A percentile compares a stretch with the other conserved stretches of the same genome.
These are phyloP conservation scores for Aspergillus pseudoglaucus DNA, from an alignment of 2,329 filamentous ascomycete genomes.

Conservation along the genomic window DNA sequence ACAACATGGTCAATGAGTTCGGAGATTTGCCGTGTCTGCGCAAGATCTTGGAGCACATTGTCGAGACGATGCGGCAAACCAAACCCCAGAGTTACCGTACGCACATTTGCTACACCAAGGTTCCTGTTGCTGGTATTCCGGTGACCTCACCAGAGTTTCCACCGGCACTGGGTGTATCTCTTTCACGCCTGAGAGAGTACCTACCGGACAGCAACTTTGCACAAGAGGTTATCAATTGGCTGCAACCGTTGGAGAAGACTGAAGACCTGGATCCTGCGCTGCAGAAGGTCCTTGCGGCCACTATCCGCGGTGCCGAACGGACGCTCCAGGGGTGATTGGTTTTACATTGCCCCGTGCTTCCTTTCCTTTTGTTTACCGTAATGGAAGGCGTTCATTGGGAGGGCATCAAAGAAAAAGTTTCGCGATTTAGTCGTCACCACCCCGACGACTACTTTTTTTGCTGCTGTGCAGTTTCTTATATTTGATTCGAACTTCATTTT, in stretches of 20 bases:
- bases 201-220: conserved; percentile 38
- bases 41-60: conserved; percentile 66
- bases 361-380: conserved; percentile 6
- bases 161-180: conserved; percentile 57
- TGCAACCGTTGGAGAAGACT: conserved; percentile 41
- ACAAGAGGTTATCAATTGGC: conserved; percentile 42
- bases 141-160: conserved; percentile 65
- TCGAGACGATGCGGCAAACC: conserved; percentile 53
- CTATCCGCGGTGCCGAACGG: conserved; percentile 29
- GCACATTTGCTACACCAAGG: conserved; percentile 63
- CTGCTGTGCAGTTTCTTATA: conserved; percentile 55
- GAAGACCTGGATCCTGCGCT: conserved; percentile 49
- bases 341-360: conserved; percentile 5
- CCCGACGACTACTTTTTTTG: conserved; percentile 53
- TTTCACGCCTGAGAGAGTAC: conserved; percentile 56
- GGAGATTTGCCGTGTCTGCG: conserved; percentile 56
- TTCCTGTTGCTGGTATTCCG: conserved; percentile 62
- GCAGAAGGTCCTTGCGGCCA: conserved; percentile 44
- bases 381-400: conserved; percentile 20
- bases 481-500: conserved; percentile 52
- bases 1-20: conserved; percentile 70
- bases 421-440: conserved; percentile 25
- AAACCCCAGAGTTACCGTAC: conserved; percentile 58
- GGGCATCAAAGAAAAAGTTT: conserved; percentile 9
- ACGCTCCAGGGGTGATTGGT: conserved; percentile 17